Conservation (phyloP, 2,329 filamentous ascomycete genomes). For the Blastomyces gilchristii region DNA sequence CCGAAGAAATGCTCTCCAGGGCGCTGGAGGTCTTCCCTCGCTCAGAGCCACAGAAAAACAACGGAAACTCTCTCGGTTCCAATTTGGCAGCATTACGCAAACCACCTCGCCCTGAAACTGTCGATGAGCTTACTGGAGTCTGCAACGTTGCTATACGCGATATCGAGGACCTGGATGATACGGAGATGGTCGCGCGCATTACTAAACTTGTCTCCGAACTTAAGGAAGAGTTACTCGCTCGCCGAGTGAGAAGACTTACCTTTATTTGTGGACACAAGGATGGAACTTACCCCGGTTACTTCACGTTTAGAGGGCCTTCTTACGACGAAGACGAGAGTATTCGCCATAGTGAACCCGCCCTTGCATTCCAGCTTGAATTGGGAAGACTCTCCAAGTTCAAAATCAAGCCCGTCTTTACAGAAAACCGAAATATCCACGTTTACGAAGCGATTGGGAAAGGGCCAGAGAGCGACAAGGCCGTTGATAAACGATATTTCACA, state of each 20-base stretch:
- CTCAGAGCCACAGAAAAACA: conserved; percentile 48
- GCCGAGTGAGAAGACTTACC: conserved; percentile 77
- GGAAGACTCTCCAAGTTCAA: conserved; percentile 90
- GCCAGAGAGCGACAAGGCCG: conserved; percentile 66
- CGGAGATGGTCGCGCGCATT: conserved; percentile 68
- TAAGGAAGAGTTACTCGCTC: conserved; percentile 72
- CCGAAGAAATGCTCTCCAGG: conserved; percentile 73
- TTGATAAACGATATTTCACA: conserved; percentile 87
- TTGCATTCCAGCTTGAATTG: conserved; percentile 97
- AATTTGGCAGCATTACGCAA: conserved; percentile 65
- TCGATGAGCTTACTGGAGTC: conserved; percentile 79
- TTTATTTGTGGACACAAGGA: conserved; percentile 95
- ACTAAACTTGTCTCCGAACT: conserved; percentile 63
- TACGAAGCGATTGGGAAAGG: conserved; percentile 95
- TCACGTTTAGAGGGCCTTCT: conserved; percentile 86
- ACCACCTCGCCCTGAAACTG: conserved; percentile 45
- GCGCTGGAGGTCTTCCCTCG: conserved; percentile 74
- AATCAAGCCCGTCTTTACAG: conserved; percentile 96
- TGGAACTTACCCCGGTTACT: conserved; percentile 92
- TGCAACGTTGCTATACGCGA: conserved; percentile 88
- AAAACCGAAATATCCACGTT: conserved; percentile 98
- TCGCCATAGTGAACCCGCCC: conserved; percentile 88
- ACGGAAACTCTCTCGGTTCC: conserved; percentile 52
- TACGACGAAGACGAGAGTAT: conserved; percentile 92
- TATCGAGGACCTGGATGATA: conserved; percentile 71